phyloP scores from a whole-genome alignment of 306 rosid species.

The Begonia fuchsioides region DNA sequence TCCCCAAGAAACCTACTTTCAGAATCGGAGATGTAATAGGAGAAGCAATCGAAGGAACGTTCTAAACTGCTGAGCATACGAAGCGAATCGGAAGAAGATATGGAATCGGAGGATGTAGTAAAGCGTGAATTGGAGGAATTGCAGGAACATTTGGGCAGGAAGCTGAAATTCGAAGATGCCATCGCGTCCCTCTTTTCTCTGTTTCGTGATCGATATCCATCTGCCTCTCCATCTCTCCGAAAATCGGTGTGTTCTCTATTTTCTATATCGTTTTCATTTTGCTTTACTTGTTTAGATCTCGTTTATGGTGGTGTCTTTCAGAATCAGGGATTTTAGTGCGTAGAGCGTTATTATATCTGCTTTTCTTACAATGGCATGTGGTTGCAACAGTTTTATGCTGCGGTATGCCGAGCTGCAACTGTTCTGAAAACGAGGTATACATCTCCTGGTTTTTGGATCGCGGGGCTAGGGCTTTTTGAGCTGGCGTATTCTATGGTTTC shows the following conservation, averaged over 20 bases:
- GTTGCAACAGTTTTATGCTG: not conserved
- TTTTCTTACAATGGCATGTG: too few relatives aligned
- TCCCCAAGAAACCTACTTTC: too few relatives aligned
- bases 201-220: constrained; percentile 28
- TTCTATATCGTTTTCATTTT: too few relatives aligned
- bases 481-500: constrained; percentile 34
- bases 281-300: too few relatives aligned
- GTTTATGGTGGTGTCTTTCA: too few relatives aligned
- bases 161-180: constrained; percentile 56
- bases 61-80: too few relatives aligned
- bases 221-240: constrained; percentile 60
- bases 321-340: too few relatives aligned
- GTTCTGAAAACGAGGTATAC: constrained; percentile 75
- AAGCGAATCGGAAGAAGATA: not conserved
- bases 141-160: constrained; percentile 43
- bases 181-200: constrained; percentile 45
- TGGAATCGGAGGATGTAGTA: constrained; percentile 2
- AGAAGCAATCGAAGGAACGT: too few relatives aligned
- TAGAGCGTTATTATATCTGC: too few relatives aligned
- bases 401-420: not conserved
- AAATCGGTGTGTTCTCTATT: constrained; percentile 26
- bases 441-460: constrained; percentile 75
- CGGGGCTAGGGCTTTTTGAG: constrained; percentile 68
- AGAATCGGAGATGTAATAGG: too few relatives aligned
- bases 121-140: too few relatives aligned